These are phyloP conservation scores for Coleophoma eucalyptorum DNA, from an alignment of 2,329 filamentous ascomycete genomes.

Conservation along the genomic window DNA sequence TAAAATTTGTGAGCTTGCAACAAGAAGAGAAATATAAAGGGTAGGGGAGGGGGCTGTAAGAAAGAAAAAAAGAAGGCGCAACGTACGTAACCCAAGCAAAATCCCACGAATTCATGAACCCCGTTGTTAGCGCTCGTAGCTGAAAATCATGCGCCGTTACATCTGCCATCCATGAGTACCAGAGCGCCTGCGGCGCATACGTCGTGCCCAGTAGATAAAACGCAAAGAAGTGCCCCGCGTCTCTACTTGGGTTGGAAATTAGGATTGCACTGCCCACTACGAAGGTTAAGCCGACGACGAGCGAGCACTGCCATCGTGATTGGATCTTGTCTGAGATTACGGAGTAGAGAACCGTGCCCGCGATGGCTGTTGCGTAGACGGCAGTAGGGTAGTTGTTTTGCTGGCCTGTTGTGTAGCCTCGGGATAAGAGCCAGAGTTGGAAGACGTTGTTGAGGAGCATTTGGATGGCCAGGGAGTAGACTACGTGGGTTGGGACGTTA, in stretches of 20 bases:
- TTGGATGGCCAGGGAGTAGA: slow-evolving; percentile 40
- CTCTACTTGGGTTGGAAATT: slow-evolving; percentile 26
- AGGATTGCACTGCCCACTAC: slow-evolving; percentile 35
- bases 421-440: slow-evolving; percentile 39
- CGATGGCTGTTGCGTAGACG: slow-evolving; percentile 36
- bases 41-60: slow-evolving; percentile 10
- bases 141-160: slow-evolving; percentile 35
- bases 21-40: background rate
- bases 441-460: slow-evolving; percentile 40
- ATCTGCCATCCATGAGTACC: slow-evolving; percentile 44
- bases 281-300: slow-evolving; percentile 38
- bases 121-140: slow-evolving; percentile 38
- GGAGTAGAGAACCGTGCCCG: slow-evolving; percentile 37
- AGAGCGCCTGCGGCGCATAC: slow-evolving; percentile 40
- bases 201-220: slow-evolving; percentile 41
- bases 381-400: slow-evolving; percentile 42
- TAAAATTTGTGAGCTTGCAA: background rate
- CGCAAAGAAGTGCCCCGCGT: slow-evolving; percentile 37
- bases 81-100: slow-evolving; percentile 35
- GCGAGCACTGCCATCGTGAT: slow-evolving; percentile 39
- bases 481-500: background rate
- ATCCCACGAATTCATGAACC: slow-evolving; percentile 39
- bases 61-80: slow-evolving; percentile 26
- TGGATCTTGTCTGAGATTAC: slow-evolving; percentile 36
- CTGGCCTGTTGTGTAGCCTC: slow-evolving; percentile 37